Percentiles rank a stretch among this genome's conserved stretches.
Evolutionary conservation across 139 green algal species (phyloP).

Genomic region (Chlorella sp.): DNA sequence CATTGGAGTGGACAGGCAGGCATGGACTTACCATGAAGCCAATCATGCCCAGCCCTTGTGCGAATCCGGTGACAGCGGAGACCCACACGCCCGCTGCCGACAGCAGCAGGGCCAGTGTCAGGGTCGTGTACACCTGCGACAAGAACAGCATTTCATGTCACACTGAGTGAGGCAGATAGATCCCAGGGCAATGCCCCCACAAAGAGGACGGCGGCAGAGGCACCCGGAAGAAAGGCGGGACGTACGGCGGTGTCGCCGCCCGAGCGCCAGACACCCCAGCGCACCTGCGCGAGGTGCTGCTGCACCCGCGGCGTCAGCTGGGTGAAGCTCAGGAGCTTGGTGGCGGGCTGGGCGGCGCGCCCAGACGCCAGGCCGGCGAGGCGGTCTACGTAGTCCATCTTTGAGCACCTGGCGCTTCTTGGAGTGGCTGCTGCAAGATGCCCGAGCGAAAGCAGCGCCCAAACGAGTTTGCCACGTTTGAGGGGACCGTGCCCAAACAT

Average conservation of each 20-base stretch:
- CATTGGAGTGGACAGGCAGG: too few species aligned
- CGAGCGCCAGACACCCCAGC: not conserved
- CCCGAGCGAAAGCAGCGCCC: too few species aligned
- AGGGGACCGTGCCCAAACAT: too few species aligned
- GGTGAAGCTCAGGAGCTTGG: conserved; percentile 19
- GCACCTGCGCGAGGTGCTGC: conserved; percentile 54
- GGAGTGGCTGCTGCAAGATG: too few species aligned
- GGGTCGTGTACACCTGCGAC: conserved; percentile 74
- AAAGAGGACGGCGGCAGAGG: not conserved
- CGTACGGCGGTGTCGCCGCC: not conserved
- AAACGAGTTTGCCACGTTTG: too few species aligned
- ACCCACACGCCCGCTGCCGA: not conserved
- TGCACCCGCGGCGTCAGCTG: conserved; percentile 44
- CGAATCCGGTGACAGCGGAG: conserved; percentile 9
- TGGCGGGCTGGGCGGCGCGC: not conserved
- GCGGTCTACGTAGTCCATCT: conserved; percentile 35
- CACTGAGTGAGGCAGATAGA: not conserved
- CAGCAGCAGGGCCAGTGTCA: conserved; percentile 49
- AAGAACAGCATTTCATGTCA: too few species aligned
- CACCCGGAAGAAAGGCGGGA: not conserved
- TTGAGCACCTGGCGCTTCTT: not conserved
- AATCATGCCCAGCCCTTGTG: conserved; percentile 44
- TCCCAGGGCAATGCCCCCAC: too few species aligned
- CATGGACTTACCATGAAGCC: conserved; percentile 48
- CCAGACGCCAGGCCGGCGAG: not conserved